Evolutionary conservation across 2,329 filamentous ascomycete species (phyloP), one percentile per base, ranked within the genome.

Genomic region (Aureobasidium pullulans): DNA sequence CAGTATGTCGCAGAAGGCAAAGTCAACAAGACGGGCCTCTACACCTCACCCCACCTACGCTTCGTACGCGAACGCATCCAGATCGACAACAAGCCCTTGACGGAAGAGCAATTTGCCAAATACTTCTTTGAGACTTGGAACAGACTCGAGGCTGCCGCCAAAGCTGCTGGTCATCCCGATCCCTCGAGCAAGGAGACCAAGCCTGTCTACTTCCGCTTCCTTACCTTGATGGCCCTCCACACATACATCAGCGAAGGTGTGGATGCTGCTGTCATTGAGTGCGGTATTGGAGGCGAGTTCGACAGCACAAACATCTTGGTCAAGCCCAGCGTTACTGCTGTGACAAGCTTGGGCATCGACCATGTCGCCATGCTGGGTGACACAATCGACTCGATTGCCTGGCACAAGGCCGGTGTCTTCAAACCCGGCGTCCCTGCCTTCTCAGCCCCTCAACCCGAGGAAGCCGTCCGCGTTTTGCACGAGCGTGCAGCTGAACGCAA

Each of bases 281-380:
- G 90, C 67, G 94, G 94, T 0, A 95, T 97, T 63, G 94, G 94
- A 15, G 94, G 92, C 50, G 90, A 96, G 74, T 91, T 91, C 68
- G 93, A 97, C 69, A 88, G 88, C 31, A 99, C 94, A 9, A 97
- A 97, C 68, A 82, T 97, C 23, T 73, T 99, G 6, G 77, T 80
- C 10, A 79, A 82, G 11, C 87, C 91, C 1, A 85, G 83, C 6
- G 86, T 85, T 1, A 82, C 85, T 1, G 88, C 87, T 0, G 85
- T 96, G 39, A 86, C 90, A 19, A 90, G 87, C 67, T 72, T 96
- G 44, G 91, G 90, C 3, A 87, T 96, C 62, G 92, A 96, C 67
- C 92, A 96, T 72, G 85, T 87, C 1, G 84, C 81, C 4, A 85
- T 96, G 80, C 78, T 96, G 37, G 92, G 92, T 10, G 79, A 82